These are phyloP conservation scores for Waltergamsia citrina DNA, from an alignment of 2,329 filamentous ascomycete species.

Conservation along the genomic window DNA sequence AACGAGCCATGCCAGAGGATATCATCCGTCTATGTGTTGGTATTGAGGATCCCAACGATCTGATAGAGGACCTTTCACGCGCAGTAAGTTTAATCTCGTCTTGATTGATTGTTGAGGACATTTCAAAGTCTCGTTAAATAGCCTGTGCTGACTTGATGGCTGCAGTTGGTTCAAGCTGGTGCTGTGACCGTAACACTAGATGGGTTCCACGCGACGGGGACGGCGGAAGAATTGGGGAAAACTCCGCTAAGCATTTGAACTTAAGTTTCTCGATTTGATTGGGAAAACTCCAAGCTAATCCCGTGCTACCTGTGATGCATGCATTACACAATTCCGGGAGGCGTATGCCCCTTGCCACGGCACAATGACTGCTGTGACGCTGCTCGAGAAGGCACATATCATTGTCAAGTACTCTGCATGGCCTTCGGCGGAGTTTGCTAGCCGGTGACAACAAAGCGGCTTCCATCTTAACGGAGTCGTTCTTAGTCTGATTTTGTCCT, in stretches of 20 bases:
- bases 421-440: too few species aligned
- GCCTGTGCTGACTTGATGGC: slow-evolving; percentile 8
- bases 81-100: slow-evolving; percentile 84
- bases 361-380: too few species aligned
- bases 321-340: too few species aligned
- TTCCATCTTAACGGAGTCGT: too few species aligned
- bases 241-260: slow-evolving; percentile 14
- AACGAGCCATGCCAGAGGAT: slow-evolving; percentile 91
- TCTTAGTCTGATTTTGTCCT: too few species aligned
- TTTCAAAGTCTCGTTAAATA: too few species aligned
- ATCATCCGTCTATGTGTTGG: slow-evolving; percentile 93
- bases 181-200: slow-evolving; percentile 81
- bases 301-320: too few species aligned
- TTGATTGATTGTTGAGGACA: too few species aligned
- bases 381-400: too few species aligned
- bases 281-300: slow-evolving; percentile 66
- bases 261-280: neutral
- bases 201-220: slow-evolving; percentile 59
- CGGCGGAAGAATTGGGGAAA: slow-evolving; percentile 17
- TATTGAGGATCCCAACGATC: slow-evolving; percentile 85
- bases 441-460: too few species aligned
- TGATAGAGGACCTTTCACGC: slow-evolving; percentile 85
- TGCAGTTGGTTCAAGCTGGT: slow-evolving; percentile 81
- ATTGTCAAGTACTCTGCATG: too few species aligned
- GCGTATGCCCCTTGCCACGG: too few species aligned